Evolutionary conservation across 257 asterid species (phyloP), one percentile per base, ranked within the genome.

Genomic region (Nyctanthes arbortristis): DNA sequence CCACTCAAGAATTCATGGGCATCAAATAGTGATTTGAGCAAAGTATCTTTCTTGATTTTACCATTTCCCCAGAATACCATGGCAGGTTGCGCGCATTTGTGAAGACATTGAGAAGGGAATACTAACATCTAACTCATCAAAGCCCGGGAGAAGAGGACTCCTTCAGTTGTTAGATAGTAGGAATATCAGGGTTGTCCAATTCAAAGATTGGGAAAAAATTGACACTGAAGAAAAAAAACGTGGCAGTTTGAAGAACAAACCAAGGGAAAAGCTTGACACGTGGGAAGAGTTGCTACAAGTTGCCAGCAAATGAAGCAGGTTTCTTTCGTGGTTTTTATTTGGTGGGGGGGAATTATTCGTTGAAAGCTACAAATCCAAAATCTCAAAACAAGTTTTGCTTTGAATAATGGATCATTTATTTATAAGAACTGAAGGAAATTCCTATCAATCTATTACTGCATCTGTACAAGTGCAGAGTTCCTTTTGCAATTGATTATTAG

Each of bases 121-220:
- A 7, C 47, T 90, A 58, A 54, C 56, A 8, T 82, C 88, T 22
- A 52, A 63, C 39, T 70, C 93, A 24, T 13, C 75, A 37, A 88
- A 88, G 82, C 88, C 89, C 1, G 97, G 97, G 35, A 81, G 87
- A 71, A 78, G 77, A 61, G 96, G 94, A 30, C 91, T 93, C 10
- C 54, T 78, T 47, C 83, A 87, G 34, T 73, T 87, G 66, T 71
- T 93, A 18, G 85, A 83, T 56, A 61, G 83, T 52, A 77, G 88
- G 77, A 84, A 82, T 72, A 77, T 82, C 24, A 80, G 72, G 70
- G 75, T 79, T 14, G 81, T 91, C 80, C 65, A 89, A 5, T 82
- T 84, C 37, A 81, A 72, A 62, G 88, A 67, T 58, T 87, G 96
- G 97, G 82, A 79, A 80, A 85, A 82, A 78, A 86, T 87, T 1